A percentile compares a stretch with the other conserved stretches of the same genome.
Conservation (phyloP, 2,329 filamentous ascomycete genomes). For the Orbilia oligospora region DNA sequence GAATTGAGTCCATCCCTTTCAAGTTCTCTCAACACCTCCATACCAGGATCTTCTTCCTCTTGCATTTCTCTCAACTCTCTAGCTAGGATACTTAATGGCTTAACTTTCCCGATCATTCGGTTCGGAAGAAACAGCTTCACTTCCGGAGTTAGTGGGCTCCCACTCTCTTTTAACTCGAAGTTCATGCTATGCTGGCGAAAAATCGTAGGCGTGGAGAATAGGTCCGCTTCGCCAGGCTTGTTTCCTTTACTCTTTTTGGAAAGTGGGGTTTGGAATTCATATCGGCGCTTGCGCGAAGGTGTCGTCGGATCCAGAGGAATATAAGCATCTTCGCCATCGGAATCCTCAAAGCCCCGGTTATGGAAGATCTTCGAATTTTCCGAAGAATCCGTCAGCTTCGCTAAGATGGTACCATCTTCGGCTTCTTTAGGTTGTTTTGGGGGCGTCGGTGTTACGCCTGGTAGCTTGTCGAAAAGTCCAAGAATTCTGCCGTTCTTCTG, state of each 20-base stretch:
- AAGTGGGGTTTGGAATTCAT: slow-evolving; percentile 54
- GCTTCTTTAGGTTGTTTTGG: slow-evolving; percentile 38
- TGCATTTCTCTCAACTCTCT: slow-evolving; percentile 56
- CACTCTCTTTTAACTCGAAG: slow-evolving; percentile 46
- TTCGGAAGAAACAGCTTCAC: slow-evolving; percentile 43
- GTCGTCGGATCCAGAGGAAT: slow-evolving; percentile 53
- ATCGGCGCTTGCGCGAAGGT: slow-evolving; percentile 52
- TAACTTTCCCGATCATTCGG: slow-evolving; percentile 53
- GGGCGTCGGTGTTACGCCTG: slow-evolving; percentile 45
- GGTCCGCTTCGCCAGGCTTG: slow-evolving; percentile 23
- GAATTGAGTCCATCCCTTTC: slow-evolving; percentile 27
- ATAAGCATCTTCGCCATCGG: slow-evolving; percentile 42
- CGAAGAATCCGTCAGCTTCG: slow-evolving; percentile 34
- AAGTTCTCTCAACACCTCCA: slow-evolving; percentile 44
- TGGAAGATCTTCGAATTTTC: slow-evolving; percentile 32
- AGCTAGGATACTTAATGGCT: slow-evolving; percentile 40
- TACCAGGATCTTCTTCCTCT: slow-evolving; percentile 46
- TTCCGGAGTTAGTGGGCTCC: slow-evolving; percentile 47
- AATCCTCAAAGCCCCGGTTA: slow-evolving; percentile 13
- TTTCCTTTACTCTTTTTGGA: slow-evolving; percentile 44
- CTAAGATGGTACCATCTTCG: slow-evolving; percentile 31
- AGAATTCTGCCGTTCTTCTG: slow-evolving; percentile 57
- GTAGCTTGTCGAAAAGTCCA: slow-evolving; percentile 48
- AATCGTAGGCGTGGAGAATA: slow-evolving; percentile 46
- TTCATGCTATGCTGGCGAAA: slow-evolving; percentile 42